Evolutionary conservation across 345 rosid genomes (phyloP).

Genomic region (Eucalyptus fibrosa): DNA sequence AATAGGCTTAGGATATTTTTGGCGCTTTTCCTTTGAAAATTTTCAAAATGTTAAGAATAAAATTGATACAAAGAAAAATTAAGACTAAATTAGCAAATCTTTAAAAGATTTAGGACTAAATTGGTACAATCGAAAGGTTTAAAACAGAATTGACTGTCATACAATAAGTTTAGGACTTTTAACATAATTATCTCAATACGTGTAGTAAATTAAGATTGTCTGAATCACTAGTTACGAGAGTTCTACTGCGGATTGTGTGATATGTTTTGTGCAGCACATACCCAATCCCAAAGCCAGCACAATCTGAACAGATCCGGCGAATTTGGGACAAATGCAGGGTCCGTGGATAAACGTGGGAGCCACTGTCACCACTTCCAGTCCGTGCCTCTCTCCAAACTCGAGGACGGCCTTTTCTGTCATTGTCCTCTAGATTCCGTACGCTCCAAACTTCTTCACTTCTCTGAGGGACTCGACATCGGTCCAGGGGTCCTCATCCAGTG

Average conservation of each 20-base stretch:
- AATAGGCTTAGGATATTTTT: too few relatives aligned
- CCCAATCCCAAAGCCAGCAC: conserved; percentile 4
- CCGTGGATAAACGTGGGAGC: conserved; percentile 11
- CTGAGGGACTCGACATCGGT: conserved; percentile 3
- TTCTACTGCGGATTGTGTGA: neutral
- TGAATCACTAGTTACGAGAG: too few relatives aligned
- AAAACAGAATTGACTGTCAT: fast-evolving
- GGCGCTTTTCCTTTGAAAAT: too few relatives aligned
- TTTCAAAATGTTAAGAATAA: too few relatives aligned
- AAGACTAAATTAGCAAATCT: too few relatives aligned
- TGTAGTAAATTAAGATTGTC: too few relatives aligned
- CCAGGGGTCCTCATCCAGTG: conserved; percentile 18
- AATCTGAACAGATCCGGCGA: neutral
- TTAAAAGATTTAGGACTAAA: too few relatives aligned
- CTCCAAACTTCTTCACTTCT: neutral
- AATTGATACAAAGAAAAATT: too few relatives aligned
- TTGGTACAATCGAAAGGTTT: fast-evolving
- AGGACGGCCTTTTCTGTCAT: conserved; percentile 8
- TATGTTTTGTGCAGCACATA: neutral
- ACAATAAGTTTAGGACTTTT: too few relatives aligned
- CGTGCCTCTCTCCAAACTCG: conserved; percentile 7
- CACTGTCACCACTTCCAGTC: conserved; percentile 17
- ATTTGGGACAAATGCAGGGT: conserved; percentile 13
- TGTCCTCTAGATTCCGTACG: conserved; percentile 4
- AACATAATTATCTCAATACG: too few relatives aligned